Conservation (phyloP, 441 rosid genomes). For the Dalechampia spathulata region DNA sequence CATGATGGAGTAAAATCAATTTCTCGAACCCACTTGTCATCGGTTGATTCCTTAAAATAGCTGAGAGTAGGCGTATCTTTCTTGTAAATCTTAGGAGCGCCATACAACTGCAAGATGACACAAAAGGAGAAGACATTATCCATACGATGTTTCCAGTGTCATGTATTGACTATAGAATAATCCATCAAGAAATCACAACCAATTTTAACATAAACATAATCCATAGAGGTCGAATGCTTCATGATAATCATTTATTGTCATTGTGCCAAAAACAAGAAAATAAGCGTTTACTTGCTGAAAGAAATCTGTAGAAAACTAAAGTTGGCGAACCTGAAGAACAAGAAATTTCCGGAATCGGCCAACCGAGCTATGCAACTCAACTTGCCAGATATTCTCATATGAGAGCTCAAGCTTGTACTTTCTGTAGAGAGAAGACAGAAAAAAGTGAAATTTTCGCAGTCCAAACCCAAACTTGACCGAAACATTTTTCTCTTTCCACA, state of each 20-base stretch:
- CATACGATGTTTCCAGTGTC: background rate
- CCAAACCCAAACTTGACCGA: constrained; percentile 45
- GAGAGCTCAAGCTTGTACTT: constrained; percentile 63
- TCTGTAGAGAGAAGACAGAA: constrained; percentile 20
- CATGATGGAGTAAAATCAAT: constrained; percentile 48
- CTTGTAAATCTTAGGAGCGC: constrained; percentile 54
- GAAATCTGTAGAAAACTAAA: too few species aligned
- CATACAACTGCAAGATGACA: constrained; percentile 34
- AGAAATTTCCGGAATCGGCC: constrained; percentile 23
- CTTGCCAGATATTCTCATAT: constrained; percentile 75
- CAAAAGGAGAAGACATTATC: background rate
- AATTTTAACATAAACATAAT: too few species aligned
- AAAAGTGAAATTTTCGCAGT: constrained; percentile 39
- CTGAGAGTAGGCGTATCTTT: constrained; percentile 27
- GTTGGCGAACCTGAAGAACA: constrained; percentile 69
- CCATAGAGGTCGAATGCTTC: too few species aligned
- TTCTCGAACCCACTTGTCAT: constrained; percentile 56
- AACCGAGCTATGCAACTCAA: constrained; percentile 38
- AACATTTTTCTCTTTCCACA: constrained; percentile 39
- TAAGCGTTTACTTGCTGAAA: too few species aligned
- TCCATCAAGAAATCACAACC: too few species aligned
- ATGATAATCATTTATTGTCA: too few species aligned
- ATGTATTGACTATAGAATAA: too few species aligned
- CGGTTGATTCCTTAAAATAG: constrained; percentile 39
- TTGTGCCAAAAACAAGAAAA: too few species aligned